These are phyloP conservation scores for Fusarium transvaalense DNA, from an alignment of 2,329 filamentous ascomycete species.

Conservation along the genomic window DNA sequence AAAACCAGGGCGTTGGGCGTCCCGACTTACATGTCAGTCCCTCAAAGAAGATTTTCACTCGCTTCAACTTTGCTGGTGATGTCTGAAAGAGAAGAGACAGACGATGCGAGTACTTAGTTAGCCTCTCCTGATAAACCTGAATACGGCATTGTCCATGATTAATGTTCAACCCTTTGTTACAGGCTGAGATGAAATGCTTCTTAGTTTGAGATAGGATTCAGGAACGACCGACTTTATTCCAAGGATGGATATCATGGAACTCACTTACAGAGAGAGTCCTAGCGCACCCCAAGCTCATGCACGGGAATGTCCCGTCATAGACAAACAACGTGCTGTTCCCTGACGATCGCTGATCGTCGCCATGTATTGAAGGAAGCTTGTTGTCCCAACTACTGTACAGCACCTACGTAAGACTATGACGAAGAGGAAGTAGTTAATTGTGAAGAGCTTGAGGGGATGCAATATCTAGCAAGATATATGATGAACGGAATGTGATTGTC, in stretches of 20 bases:
- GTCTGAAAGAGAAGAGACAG: not conserved
- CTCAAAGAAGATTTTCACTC: slow-evolving; percentile 17
- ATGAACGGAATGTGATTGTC: slow-evolving; percentile 46
- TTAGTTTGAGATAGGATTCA: slow-evolving; percentile 27
- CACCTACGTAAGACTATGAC: slow-evolving; percentile 2
- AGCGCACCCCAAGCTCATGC: slow-evolving; percentile 11
- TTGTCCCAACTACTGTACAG: slow-evolving; percentile 31
- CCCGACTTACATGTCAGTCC: slow-evolving; percentile 39
- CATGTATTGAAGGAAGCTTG: slow-evolving; percentile 16
- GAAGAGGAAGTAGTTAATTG: slow-evolving; percentile 17
- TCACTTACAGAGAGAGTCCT: slow-evolving; percentile 27
- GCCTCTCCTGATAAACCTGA: not conserved
- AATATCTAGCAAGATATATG: slow-evolving; percentile 4
- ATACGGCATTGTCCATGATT: not conserved
- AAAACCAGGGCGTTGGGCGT: slow-evolving; percentile 31
- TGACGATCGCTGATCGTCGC: slow-evolving; percentile 33
- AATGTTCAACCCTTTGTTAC: slow-evolving; percentile 16
- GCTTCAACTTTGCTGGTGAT: slow-evolving; percentile 14
- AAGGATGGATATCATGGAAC: slow-evolving; percentile 9
- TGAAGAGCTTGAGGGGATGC: slow-evolving; percentile 1
- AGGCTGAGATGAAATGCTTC: slow-evolving; percentile 14
- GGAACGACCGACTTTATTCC: slow-evolving; percentile 12
- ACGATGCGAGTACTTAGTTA: not conserved
- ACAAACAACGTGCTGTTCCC: slow-evolving; percentile 32
- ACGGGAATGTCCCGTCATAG: slow-evolving; percentile 24